These are phyloP conservation scores for Globisporangium polare DNA, from an alignment of 352 stramenopile species.

Conservation along the genomic window DNA sequence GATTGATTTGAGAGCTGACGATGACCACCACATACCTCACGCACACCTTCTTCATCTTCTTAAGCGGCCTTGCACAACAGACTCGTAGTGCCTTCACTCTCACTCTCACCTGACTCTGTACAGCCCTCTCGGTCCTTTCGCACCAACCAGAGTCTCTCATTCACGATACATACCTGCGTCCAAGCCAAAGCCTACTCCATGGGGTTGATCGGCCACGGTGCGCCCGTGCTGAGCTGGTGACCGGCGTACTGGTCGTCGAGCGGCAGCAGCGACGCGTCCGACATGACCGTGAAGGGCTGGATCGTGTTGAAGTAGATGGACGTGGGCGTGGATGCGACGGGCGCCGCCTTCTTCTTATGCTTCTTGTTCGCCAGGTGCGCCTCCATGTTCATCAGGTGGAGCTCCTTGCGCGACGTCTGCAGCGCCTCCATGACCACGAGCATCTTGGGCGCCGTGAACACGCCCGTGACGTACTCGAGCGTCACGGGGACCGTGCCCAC, in stretches of 20 bases:
- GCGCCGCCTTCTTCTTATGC: slow-evolving; percentile 16
- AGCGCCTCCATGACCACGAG: slow-evolving; percentile 18
- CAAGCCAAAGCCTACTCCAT: slow-evolving; percentile 13
- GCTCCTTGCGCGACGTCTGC: slow-evolving; percentile 10
- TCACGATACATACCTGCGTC: neutral
- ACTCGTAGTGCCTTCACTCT: neutral
- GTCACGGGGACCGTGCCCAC: slow-evolving; percentile 19
- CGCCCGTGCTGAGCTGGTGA: slow-evolving; percentile 7
- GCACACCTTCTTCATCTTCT: too few species aligned
- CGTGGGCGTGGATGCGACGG: slow-evolving; percentile 14
- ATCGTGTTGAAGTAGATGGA: slow-evolving; percentile 27
- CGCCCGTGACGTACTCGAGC: slow-evolving; percentile 22
- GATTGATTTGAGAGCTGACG: neutral
- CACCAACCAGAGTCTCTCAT: too few species aligned
- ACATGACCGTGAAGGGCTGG: slow-evolving; percentile 24
- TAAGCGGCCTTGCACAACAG: too few species aligned
- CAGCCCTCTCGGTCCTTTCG: too few species aligned
- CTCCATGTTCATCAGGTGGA: slow-evolving; percentile 21
- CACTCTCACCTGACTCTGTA: too few species aligned
- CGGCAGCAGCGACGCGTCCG: slow-evolving; percentile 19
- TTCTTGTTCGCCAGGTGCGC: slow-evolving; percentile 21
- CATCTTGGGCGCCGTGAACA: slow-evolving; percentile 20
- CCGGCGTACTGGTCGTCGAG: slow-evolving; percentile 28
- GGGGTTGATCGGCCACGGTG: slow-evolving; percentile 22
- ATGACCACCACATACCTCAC: neutral